Evolutionary conservation across 306 rosid species (phyloP).

Genomic region (Rubus parviflorus): DNA sequence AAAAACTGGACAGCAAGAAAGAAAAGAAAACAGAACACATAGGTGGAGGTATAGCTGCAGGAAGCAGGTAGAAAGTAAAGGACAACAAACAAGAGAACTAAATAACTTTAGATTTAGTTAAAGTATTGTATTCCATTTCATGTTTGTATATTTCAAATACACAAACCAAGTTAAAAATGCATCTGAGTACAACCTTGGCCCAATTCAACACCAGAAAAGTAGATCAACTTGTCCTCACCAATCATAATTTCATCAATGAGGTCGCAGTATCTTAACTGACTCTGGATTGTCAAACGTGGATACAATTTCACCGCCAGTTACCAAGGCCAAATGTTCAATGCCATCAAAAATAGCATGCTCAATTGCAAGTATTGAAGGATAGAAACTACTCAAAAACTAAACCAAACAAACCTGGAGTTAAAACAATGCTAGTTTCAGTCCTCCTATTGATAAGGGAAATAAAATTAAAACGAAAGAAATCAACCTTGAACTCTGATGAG

Average conservation of each 20-base stretch:
- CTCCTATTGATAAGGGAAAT: too few species aligned
- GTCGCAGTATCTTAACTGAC: slow-evolving; percentile 86
- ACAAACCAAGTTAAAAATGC: background rate
- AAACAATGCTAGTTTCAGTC: too few species aligned
- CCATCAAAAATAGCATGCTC: slow-evolving; percentile 99
- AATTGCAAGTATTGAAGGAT: slow-evolving; percentile 63
- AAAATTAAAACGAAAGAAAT: too few species aligned
- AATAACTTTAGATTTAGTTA: too few species aligned
- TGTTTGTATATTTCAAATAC: background rate
- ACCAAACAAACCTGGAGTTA: too few species aligned
- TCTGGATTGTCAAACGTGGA: slow-evolving; percentile 95
- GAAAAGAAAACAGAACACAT: too few species aligned
- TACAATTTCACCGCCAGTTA: slow-evolving; percentile 95
- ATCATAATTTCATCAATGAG: slow-evolving; percentile 96
- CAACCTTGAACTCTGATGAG: too few species aligned
- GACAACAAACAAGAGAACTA: too few species aligned
- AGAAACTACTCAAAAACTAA: too few species aligned
- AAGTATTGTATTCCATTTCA: background rate
- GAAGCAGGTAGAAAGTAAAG: too few species aligned
- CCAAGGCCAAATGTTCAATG: slow-evolving; percentile 84
- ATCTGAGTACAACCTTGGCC: slow-evolving; percentile 76
- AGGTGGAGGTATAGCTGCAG: too few species aligned
- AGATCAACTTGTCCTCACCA: slow-evolving; percentile 92
- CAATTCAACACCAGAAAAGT: slow-evolving; percentile 91
- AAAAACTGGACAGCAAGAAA: too few species aligned